Percentiles rank a stretch among this genome's conserved stretches.
phyloP scores from a whole-genome alignment of 2,329 filamentous ascomycete genomes.

The Boeremia exigua region DNA sequence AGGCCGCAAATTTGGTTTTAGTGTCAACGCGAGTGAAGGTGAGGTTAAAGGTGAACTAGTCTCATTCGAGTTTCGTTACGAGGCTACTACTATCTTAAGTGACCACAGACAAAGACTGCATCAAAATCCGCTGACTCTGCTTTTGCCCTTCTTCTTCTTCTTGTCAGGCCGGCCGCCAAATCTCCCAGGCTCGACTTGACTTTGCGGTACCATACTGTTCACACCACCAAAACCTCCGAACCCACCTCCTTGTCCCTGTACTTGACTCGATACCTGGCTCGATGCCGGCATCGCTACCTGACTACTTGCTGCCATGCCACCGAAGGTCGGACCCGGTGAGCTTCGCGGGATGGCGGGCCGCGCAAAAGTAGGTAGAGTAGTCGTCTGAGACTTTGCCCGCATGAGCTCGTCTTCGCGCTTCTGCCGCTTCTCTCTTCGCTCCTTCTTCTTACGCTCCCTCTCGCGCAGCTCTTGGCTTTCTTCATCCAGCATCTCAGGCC shows the following conservation, averaged over 20 bases:
- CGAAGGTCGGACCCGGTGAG: conserved; percentile 34
- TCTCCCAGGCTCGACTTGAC: conserved; percentile 45
- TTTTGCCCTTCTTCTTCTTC: conserved; percentile 45
- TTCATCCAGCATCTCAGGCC: conserved; percentile 41
- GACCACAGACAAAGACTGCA: too few species aligned
- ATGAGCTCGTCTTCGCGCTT: conserved; percentile 46
- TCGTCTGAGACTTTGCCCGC: conserved; percentile 18
- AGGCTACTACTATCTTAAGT: too few species aligned
- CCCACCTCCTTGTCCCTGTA: not conserved
- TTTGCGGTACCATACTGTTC: conserved; percentile 22
- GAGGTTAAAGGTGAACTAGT: not conserved
- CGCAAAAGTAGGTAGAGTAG: conserved; percentile 28
- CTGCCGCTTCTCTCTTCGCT: conserved; percentile 50
- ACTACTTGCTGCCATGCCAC: conserved; percentile 32
- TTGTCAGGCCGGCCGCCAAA: conserved; percentile 42
- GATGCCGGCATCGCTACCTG: conserved; percentile 24
- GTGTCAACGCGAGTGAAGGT: not conserved
- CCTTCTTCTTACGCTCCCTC: conserved; percentile 47
- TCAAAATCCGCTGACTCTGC: conserved; percentile 43
- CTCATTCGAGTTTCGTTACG: too few species aligned
- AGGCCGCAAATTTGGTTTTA: too few species aligned
- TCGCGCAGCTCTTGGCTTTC: conserved; percentile 46
- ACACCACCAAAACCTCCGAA: conserved; percentile 16
- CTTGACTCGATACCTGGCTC: conserved; percentile 22
- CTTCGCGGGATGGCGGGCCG: conserved; percentile 34